Evolutionary conservation across 768 basidiomycete genomes (phyloP).

Genomic region (Kwoniella bestiolae): DNA sequence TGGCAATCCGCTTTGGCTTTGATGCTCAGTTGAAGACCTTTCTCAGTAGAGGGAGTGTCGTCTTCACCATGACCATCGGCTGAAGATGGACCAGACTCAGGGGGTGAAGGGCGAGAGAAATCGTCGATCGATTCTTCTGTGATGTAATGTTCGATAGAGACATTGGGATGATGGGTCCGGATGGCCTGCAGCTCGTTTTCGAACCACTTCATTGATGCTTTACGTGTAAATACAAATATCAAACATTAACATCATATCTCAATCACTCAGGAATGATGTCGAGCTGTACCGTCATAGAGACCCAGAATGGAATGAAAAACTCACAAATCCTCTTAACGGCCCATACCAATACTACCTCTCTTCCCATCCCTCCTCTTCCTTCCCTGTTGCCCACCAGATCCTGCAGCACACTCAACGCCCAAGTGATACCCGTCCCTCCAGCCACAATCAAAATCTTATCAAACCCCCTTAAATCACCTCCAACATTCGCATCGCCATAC

Average conservation of each 20-base stretch:
- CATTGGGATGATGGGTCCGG: not conserved
- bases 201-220: not conserved
- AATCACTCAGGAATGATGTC: too few species aligned
- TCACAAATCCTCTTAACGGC: not conserved
- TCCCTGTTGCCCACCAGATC: not conserved
- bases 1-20: not conserved
- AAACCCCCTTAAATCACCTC: conserved; percentile 20
- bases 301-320: too few species aligned
- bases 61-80: not conserved
- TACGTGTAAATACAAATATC: too few species aligned
- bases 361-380: not conserved
- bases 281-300: too few species aligned
- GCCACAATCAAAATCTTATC: conserved; percentile 55
- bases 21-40: not conserved
- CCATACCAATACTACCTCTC: conserved; percentile 3
- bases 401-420: conserved; percentile 17
- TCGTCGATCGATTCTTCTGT: not conserved
- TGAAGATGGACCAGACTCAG: not conserved
- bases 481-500: conserved; percentile 24
- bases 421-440: conserved; percentile 55
- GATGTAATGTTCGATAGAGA: not conserved
- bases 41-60: conserved; percentile 2
- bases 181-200: not conserved
- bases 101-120: not conserved
- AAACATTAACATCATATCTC: too few species aligned